phyloP scores from a whole-genome alignment of 371 early-diverging fungal genomes.

The Phascolomyces articulosus region DNA sequence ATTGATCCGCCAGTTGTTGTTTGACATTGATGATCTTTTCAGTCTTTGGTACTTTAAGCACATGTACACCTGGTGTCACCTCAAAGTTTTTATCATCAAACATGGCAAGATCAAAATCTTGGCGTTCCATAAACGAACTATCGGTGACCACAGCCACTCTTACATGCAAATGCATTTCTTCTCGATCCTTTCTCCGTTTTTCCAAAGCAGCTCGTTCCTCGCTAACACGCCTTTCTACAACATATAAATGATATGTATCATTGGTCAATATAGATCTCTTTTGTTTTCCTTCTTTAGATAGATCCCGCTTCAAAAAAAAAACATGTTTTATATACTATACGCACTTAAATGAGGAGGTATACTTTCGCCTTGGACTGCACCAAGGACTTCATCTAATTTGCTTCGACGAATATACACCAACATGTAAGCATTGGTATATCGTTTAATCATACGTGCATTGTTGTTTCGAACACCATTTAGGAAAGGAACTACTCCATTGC shows the following conservation, averaged over 20 bases:
- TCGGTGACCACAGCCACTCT: conserved; percentile 72
- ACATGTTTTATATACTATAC: conserved; percentile 15
- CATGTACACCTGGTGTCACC: conserved; percentile 28
- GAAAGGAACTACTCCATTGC: conserved; percentile 50
- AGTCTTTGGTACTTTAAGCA: conserved; percentile 59
- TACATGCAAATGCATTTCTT: conserved; percentile 72
- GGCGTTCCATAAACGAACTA: conserved; percentile 64
- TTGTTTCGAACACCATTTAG: conserved; percentile 16
- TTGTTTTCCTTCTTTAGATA: not conserved
- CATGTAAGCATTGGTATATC: conserved; percentile 96
- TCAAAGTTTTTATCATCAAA: conserved; percentile 59
- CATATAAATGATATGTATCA: conserved; percentile 6
- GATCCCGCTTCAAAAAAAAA: too few species aligned
- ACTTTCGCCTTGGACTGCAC: conserved; percentile 62
- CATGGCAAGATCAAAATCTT: conserved; percentile 83
- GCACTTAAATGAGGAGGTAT: conserved; percentile 80
- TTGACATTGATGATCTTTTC: conserved; percentile 64
- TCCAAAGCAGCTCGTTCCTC: conserved; percentile 62
- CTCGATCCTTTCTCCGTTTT: conserved; percentile 61
- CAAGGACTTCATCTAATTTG: conserved; percentile 70
- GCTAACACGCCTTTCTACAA: conserved; percentile 58
- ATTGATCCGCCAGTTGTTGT: conserved; percentile 51
- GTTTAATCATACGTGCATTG: conserved; percentile 47
- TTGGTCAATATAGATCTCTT: too few species aligned
- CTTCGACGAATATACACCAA: conserved; percentile 89